These are phyloP conservation scores for Xylariaceae sp. DNA, from an alignment of 2,329 filamentous ascomycete species.

Conservation along the genomic window DNA sequence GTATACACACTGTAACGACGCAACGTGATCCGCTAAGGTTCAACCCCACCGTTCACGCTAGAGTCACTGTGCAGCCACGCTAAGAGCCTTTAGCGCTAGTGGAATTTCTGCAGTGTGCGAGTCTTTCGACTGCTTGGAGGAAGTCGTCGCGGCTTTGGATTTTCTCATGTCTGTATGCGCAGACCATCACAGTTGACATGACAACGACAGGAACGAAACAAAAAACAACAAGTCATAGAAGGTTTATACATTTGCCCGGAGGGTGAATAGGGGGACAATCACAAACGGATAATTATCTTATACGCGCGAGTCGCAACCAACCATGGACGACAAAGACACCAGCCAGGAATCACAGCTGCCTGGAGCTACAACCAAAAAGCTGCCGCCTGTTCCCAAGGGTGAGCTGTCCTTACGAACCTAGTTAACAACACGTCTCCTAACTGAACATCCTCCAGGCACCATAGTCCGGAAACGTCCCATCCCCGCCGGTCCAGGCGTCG, in stretches of 20 bases:
- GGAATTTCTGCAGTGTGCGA: neutral
- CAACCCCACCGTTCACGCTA: neutral
- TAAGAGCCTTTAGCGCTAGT: too few species aligned
- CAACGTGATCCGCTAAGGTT: neutral
- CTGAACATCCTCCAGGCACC: slow-evolving; percentile 36
- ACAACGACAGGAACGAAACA: neutral
- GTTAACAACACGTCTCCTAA: neutral
- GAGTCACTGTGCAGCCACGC: too few species aligned
- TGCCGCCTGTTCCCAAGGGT: slow-evolving; percentile 32
- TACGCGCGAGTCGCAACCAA: neutral
- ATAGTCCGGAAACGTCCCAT: slow-evolving; percentile 48
- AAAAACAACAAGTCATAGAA: neutral
- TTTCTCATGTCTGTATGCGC: neutral
- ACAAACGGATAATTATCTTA: too few species aligned
- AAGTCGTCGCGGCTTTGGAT: neutral
- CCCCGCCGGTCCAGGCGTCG: slow-evolving; percentile 36
- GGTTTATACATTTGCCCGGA: slow-evolving; percentile 16
- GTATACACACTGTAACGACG: neutral
- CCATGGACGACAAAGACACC: slow-evolving; percentile 4
- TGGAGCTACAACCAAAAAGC: slow-evolving; percentile 21
- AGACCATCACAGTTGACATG: slow-evolving; percentile 9
- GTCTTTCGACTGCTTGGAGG: neutral
- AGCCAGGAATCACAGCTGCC: slow-evolving; percentile 20
- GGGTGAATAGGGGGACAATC: slow-evolving; percentile 13
- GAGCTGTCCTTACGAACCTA: neutral